A percentile compares a stretch with the other conserved stretches of the same genome.
phyloP scores from a whole-genome alignment of 495 filamentous ascomycete genomes.

The Hyaloscypha variabilis region DNA sequence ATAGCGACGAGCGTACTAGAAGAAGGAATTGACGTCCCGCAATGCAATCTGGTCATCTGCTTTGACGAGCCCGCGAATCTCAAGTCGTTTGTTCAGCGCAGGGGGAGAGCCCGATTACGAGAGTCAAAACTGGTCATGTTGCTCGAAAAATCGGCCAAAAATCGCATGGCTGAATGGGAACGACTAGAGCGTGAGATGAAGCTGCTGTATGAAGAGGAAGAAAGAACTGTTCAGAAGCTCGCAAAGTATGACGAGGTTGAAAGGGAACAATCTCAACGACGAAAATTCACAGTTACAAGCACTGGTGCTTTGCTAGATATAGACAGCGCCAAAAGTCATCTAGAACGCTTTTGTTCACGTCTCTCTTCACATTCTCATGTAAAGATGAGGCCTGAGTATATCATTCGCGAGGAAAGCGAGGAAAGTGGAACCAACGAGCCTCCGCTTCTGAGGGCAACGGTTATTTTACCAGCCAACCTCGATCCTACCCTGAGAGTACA shows the following conservation, averaged over 20 bases:
- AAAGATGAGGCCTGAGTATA: constrained; percentile 49
- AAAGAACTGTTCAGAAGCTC: not conserved
- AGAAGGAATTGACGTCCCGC: constrained; percentile 86
- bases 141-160: constrained; percentile 40
- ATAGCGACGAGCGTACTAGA: constrained; percentile 83
- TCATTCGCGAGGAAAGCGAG: constrained; percentile 24
- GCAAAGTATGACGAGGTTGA: constrained; percentile 11
- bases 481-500: constrained; percentile 58
- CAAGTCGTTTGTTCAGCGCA: constrained; percentile 85
- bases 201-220: constrained; percentile 23
- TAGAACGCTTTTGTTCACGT: constrained; percentile 76
- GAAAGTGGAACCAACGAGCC: not conserved
- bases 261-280: not conserved
- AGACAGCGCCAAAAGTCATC: constrained; percentile 68
- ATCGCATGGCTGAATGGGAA: constrained; percentile 48
- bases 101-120: constrained; percentile 78
- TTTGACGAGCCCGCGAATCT: constrained; percentile 74
- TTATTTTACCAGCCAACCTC: constrained; percentile 69
- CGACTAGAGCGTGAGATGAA: constrained; percentile 73
- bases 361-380: constrained; percentile 58
- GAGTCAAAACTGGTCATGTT: constrained; percentile 73
- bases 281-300: constrained; percentile 25
- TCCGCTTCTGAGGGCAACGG: constrained; percentile 18
- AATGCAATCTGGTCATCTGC: constrained; percentile 82
- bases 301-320: constrained; percentile 73